Evolutionary conservation across 768 basidiomycete genomes (phyloP).

Genomic region (Rhodotorula paludigena): DNA sequence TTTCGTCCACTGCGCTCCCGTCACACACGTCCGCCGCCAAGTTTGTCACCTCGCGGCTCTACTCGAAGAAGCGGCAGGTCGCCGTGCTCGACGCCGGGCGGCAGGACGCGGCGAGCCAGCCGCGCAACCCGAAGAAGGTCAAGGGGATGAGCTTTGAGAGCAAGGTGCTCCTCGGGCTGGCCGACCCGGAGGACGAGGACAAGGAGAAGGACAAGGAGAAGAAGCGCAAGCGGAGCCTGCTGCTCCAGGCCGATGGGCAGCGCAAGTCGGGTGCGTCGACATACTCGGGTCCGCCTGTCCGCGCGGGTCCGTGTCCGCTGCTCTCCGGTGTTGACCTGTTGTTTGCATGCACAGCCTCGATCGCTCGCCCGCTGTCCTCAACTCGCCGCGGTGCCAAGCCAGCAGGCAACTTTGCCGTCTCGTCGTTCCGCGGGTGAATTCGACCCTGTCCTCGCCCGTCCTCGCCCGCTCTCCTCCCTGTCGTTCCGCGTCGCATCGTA

Average conservation of each 20-base stretch:
- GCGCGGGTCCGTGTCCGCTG: too few species aligned
- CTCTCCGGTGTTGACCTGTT: neutral
- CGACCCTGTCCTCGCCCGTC: neutral
- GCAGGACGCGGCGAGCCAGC: neutral
- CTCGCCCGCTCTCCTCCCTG: neutral
- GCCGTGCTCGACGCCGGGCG: constrained; percentile 22
- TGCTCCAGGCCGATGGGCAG: constrained; percentile 31
- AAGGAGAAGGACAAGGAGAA: constrained; percentile 29
- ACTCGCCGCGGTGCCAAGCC: constrained; percentile 19
- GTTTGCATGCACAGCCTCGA: neutral
- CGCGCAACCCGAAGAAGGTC: constrained; percentile 24
- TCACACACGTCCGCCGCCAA: constrained; percentile 34
- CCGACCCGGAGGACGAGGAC: constrained; percentile 13
- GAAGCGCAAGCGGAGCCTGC: constrained; percentile 27
- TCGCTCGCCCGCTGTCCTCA: constrained; percentile 13
- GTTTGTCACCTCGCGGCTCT: constrained; percentile 34
- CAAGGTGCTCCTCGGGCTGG: constrained; percentile 31
- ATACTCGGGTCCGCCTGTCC: too few species aligned
- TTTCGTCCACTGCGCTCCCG: constrained; percentile 30
- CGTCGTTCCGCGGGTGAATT: constrained; percentile 14
- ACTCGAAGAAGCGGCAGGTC: constrained; percentile 35
- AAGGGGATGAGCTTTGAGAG: constrained; percentile 31
- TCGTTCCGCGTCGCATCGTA: neutral
- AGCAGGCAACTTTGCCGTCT: constrained; percentile 21
- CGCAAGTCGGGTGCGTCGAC: constrained; percentile 23